Percentiles rank a stretch among this genome's conserved stretches.
Evolutionary conservation across 2,329 filamentous ascomycete genomes (phyloP).

Genomic region (Aspergillus melleus): DNA sequence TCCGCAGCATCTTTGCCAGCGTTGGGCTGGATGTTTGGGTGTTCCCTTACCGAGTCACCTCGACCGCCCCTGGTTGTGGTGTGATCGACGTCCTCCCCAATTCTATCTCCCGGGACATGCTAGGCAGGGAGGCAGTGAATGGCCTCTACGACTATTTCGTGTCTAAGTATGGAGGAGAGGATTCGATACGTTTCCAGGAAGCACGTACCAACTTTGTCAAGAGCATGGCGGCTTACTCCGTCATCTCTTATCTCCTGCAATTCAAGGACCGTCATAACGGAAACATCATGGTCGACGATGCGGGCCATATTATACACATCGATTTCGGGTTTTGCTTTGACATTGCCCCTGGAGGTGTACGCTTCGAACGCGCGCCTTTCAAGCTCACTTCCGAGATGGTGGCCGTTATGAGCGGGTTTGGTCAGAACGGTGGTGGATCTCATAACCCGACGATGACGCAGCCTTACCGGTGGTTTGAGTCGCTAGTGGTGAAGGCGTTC

Average conservation of each 20-base stretch:
- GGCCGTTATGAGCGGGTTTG: constrained; percentile 87
- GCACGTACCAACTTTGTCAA: constrained; percentile 98
- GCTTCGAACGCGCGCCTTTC: constrained; percentile 97
- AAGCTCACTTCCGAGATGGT: constrained; percentile 98
- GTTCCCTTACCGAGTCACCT: constrained; percentile 94
- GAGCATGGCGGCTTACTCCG: constrained; percentile 96
- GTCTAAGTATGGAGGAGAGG: constrained; percentile 94
- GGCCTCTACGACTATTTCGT: constrained; percentile 98
- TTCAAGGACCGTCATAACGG: constrained; percentile 99
- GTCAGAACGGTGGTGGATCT: constrained; percentile 32
- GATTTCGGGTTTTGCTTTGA: constrained; percentile 99
- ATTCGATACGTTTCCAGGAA: constrained; percentile 91
- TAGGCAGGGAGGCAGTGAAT: constrained; percentile 96
- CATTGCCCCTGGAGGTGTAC: constrained; percentile 93
- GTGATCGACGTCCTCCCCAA: constrained; percentile 98
- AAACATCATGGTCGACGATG: constrained; percentile 99
- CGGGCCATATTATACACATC: constrained; percentile 95
- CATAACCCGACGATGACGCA: constrained; percentile 67
- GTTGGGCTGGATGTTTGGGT: constrained; percentile 96
- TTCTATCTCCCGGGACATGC: constrained; percentile 97
- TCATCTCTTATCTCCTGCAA: constrained; percentile 93
- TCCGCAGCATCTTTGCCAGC: constrained; percentile 93
- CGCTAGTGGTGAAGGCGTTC: constrained; percentile 94
- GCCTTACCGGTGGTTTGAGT: constrained; percentile 93
- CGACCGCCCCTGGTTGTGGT: constrained; percentile 93